Percentiles rank a stretch among this genome's conserved stretches.
Evolutionary conservation across 2,329 filamentous ascomycete species (phyloP).

Genomic region (Neonectria sp.): DNA sequence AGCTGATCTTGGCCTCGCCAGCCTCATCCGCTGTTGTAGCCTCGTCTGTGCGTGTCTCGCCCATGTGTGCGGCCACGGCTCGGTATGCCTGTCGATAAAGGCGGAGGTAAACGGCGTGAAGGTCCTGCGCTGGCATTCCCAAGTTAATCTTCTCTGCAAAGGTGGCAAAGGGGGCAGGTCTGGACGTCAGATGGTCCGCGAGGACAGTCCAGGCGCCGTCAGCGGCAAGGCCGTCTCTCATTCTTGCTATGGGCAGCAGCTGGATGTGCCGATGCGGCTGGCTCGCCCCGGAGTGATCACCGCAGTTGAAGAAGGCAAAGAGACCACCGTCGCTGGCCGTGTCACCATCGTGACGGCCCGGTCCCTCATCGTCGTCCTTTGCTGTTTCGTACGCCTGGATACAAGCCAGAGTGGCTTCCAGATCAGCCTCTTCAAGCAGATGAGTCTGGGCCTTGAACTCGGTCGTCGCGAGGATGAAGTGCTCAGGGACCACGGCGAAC

Average conservation of each 20-base stretch:
- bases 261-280: conserved; percentile 82
- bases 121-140: conserved; percentile 53
- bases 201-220: conserved; percentile 64
- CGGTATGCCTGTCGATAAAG: conserved; percentile 63
- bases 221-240: conserved; percentile 67
- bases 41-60: conserved; percentile 14
- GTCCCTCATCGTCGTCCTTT: conserved; percentile 8
- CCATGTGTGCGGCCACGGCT: conserved; percentile 51
- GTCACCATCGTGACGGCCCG: conserved; percentile 17
- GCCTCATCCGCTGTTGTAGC: conserved; percentile 29
- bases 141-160: conserved; percentile 59
- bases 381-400: conserved; percentile 67
- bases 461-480: conserved; percentile 81
- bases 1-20: conserved; percentile 69
- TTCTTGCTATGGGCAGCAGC: conserved; percentile 75
- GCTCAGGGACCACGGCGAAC: conserved; percentile 78
- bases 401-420: conserved; percentile 74
- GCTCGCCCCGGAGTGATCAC: conserved; percentile 77
- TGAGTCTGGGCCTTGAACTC: conserved; percentile 75
- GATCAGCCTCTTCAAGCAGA: conserved; percentile 71
- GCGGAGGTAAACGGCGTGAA: conserved; percentile 61
- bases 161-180: conserved; percentile 59
- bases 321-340: conserved; percentile 55
- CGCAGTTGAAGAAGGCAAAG: conserved; percentile 81
- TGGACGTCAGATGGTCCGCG: conserved; percentile 55